Evolutionary conservation across 2,329 filamentous ascomycete genomes (phyloP), one percentile per base, ranked within the genome.

Genomic region (Aspergillus hortae): DNA sequence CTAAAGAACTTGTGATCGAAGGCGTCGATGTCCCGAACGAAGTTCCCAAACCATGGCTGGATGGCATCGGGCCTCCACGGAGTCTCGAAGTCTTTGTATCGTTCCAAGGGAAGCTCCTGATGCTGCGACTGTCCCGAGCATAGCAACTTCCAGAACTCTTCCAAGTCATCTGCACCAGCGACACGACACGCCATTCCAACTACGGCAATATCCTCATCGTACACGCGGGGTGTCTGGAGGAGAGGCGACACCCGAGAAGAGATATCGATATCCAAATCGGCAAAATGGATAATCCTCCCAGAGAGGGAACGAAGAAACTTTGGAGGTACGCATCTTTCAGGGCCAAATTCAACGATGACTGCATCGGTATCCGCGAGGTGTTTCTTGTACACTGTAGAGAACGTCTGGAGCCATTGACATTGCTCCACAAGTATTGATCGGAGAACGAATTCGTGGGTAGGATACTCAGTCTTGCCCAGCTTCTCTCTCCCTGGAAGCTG

Each of bases 1-100:
- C 63, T 63, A 57, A 69, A 69, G 46, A 69, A 70, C 15, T 61
- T 61, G 42, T 67, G 60, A 49, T 70, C 67, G 48, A 67, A 70
- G n/a, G 56, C 57, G 15, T 63, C 54, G 36, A 58, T 52, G 17
- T 64, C 53, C 12, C 49, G 44, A 1, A 65, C 32, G 14, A 61
- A 61, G 14, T 64, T 64, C 0, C 59, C 61, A 14, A 52, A 48
- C 57, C 57, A 63, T 1, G 51, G 38, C 5, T 46, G 43, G 1
- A 43, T 36, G 2, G 55, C 53, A 3, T 48, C 52, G 1, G 48
- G 56, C 2, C 58, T 49, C 56, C 56, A 60, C 0, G 56, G 55
- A 0, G 55, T 56, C 12, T 56, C 58, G 12, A 56, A 60, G 10
- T 57, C 35, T 2, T 35, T 44, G 43, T 53, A 62, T 42, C 63